Percentiles rank a stretch among this genome's conserved stretches.
phyloP scores from a whole-genome alignment of 2,329 filamentous ascomycete species.

The Verticillium nubilum region DNA sequence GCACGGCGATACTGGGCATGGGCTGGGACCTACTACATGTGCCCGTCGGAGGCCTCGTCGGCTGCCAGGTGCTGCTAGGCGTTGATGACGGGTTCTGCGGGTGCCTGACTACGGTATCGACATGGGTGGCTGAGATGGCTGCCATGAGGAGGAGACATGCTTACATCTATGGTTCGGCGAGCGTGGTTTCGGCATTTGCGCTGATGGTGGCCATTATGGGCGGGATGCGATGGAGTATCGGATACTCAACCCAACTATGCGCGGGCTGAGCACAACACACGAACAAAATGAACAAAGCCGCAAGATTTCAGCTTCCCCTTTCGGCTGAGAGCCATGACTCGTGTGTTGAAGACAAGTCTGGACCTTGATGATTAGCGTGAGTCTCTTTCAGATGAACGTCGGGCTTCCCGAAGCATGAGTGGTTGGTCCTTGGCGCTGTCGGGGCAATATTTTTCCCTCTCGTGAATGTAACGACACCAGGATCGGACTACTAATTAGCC shows the following conservation, averaged over 20 bases:
- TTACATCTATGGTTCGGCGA: slow-evolving; percentile 63
- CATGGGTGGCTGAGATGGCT: slow-evolving; percentile 58
- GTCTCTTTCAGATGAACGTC: too few relatives aligned
- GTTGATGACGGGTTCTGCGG: slow-evolving; percentile 65
- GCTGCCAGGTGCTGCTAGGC: slow-evolving; percentile 64
- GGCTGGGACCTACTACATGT: slow-evolving; percentile 74
- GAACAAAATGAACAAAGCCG: background rate
- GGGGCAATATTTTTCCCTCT: too few relatives aligned
- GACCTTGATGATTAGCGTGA: too few relatives aligned
- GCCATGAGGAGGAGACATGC: slow-evolving; percentile 46
- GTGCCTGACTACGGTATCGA: slow-evolving; percentile 61
- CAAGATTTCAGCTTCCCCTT: background rate
- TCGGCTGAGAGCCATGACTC: too few relatives aligned
- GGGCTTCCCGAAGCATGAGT: too few relatives aligned
- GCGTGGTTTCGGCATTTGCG: slow-evolving; percentile 52
- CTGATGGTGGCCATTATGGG: slow-evolving; percentile 69
- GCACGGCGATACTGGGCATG: slow-evolving; percentile 69
- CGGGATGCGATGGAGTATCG: slow-evolving; percentile 63
- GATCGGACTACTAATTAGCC: too few relatives aligned
- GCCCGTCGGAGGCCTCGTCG: slow-evolving; percentile 45
- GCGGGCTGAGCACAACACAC: background rate
- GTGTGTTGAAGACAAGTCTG: too few relatives aligned
- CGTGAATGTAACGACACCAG: too few relatives aligned
- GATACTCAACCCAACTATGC: slow-evolving; percentile 41
- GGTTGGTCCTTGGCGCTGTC: too few relatives aligned